Evolutionary conservation across 208 protist genomes (phyloP).

Genomic region (Leishmania martiniquensis): DNA sequence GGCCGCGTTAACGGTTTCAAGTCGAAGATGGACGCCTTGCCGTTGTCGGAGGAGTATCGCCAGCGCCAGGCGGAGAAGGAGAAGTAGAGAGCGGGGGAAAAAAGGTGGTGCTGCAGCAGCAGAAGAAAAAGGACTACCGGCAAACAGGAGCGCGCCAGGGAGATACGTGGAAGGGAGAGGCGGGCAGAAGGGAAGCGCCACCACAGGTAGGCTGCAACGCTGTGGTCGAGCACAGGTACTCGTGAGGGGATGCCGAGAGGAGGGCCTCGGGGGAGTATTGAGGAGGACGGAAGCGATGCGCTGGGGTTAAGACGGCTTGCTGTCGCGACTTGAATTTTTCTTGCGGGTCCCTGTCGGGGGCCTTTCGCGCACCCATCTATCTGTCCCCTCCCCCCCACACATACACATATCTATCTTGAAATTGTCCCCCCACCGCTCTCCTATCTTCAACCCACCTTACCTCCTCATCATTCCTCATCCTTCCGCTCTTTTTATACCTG

Average conservation of each 20-base stretch:
- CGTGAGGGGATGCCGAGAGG: background rate
- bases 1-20: slow-evolving; percentile 80
- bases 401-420: background rate
- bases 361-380: background rate
- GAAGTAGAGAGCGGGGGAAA: slow-evolving; percentile 12
- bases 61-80: slow-evolving; percentile 40
- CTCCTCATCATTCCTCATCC: no score
- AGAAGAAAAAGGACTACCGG: background rate
- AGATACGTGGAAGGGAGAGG: background rate
- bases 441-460: background rate
- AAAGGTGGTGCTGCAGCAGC: background rate
- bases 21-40: slow-evolving; percentile 79
- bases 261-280: background rate
- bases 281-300: background rate
- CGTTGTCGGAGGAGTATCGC: slow-evolving; percentile 63
- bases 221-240: background rate
- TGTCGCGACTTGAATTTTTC: background rate
- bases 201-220: background rate
- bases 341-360: background rate
- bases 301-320: background rate
- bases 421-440: background rate
- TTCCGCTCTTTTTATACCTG: background rate
- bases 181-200: background rate
- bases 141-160: background rate
- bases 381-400: no score